phyloP scores from a whole-genome alignment of 208 protist species.

The Sergeia podlipaevii region DNA sequence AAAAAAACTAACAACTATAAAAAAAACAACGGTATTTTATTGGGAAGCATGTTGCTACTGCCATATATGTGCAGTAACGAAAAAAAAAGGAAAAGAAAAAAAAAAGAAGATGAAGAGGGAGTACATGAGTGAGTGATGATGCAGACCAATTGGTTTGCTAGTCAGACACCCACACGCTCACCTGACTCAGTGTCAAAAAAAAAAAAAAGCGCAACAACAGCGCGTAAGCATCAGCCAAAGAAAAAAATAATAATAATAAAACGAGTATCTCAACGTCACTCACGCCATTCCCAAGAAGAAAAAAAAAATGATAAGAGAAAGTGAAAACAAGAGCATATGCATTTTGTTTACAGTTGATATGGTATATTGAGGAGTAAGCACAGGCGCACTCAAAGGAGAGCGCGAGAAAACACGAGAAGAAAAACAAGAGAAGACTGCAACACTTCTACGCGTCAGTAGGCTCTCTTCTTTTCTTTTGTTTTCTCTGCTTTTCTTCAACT shows the following conservation, averaged over 20 bases:
- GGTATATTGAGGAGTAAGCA: too few relatives aligned
- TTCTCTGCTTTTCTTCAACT: background rate
- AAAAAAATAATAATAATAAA: background rate
- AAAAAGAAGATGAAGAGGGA: background rate
- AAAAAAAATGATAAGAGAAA: slow-evolving; percentile 9
- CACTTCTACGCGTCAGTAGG: background rate
- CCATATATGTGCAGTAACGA: too few relatives aligned
- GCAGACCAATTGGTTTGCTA: too few relatives aligned
- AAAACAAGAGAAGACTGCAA: background rate
- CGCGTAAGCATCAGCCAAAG: background rate
- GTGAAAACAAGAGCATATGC: background rate
- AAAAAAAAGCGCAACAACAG: background rate
- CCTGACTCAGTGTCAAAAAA: background rate
- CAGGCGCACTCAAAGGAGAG: too few relatives aligned
- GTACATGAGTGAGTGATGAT: background rate
- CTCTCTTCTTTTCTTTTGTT: background rate
- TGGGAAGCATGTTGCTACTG: too few relatives aligned
- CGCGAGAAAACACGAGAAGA: too few relatives aligned
- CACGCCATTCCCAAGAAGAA: slow-evolving; percentile 2
- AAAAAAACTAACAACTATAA: background rate
- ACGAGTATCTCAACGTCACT: background rate
- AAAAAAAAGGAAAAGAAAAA: background rate
- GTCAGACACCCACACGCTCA: background rate
- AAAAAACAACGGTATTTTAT: too few relatives aligned
- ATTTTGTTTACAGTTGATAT: too few relatives aligned